Evolutionary conservation across 495 filamentous ascomycete species (phyloP), one percentile per base, ranked within the genome.

Genomic region (Terfezia claveryi): DNA sequence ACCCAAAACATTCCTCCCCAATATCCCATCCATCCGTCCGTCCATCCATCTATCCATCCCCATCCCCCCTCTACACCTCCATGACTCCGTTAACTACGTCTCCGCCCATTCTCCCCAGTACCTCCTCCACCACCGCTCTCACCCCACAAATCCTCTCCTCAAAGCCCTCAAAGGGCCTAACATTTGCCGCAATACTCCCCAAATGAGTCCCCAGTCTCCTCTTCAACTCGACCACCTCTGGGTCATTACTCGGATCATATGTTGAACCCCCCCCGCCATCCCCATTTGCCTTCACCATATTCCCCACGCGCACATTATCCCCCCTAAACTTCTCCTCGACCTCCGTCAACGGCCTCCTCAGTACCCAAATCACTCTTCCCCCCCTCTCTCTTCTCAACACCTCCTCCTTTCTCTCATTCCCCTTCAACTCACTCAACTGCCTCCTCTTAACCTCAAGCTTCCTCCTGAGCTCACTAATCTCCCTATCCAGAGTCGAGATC

Each of bases 11-110:
- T 9, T 20, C 7, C 41, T 46, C 7, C 41, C 41, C 41, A 2
- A 14, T 16, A 1, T 8, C 41, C 17, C 41, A 46, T 8, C 41
- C 3, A 14, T 14, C 41, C 10, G 2, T 46, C 41, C 51, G 0
- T 55, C 49, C 51, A 56, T 57, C 37, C 61, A 14, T 10, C 14
- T 58, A 10, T 58, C 68, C 4, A 62, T 66, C 41, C 67, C 67
- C 9, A 70, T 54, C 55, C 66, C 61, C 54, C 63, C 67, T 32
- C 27, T 32, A 32, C 27, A 66, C 68, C 16, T 64, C 62, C 62
- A 66, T 64, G 44, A 57, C 60, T 0, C 64, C 68, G 49, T 71
- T 69, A 4, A 59, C 67, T 6, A 52, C 68, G 0, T 38, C 27
- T 50, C 56, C 56, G 41, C 41, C 41, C 41, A 46, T 46, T 2